A percentile compares a stretch with the other conserved stretches of the same genome.
Conservation (phyloP, 2,329 filamentous ascomycete genomes). For the Diaporthe vexans region DNA sequence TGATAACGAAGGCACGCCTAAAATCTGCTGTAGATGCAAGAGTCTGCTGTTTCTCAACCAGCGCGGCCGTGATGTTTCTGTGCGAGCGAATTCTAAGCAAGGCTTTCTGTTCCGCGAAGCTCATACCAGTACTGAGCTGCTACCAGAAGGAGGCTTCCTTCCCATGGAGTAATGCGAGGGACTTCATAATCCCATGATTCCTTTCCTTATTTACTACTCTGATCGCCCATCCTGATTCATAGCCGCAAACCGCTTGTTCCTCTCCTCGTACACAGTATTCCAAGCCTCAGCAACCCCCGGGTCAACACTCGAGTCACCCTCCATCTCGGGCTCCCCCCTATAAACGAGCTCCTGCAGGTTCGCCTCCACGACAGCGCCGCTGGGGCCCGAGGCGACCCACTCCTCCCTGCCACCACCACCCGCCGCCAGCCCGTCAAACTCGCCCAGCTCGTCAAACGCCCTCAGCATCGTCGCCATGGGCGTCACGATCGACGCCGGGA, state of each 20-base stretch:
- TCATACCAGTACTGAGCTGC: no score
- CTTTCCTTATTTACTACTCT: not conserved
- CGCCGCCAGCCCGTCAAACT: constrained; percentile 29
- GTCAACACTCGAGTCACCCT: not conserved
- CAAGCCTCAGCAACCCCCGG: constrained; percentile 1
- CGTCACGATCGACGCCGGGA: constrained; percentile 8
- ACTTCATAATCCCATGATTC: no score
- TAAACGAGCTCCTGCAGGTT: constrained; percentile 23
- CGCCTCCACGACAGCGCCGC: constrained; percentile 5
- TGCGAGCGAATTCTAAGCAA: no score
- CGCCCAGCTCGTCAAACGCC: constrained; percentile 24
- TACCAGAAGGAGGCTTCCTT: not conserved
- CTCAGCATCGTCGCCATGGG: constrained; percentile 32
- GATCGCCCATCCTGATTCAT: not conserved
- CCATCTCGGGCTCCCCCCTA: constrained; percentile 3
- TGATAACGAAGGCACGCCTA: not conserved
- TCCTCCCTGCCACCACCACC: not conserved
- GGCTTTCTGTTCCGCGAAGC: no score
- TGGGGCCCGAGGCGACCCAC: constrained; percentile 22
- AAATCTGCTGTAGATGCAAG: not conserved
- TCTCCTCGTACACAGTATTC: not conserved
- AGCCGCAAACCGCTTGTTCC: constrained; percentile 22
- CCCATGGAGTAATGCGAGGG: not conserved
- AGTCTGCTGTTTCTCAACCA: no score
- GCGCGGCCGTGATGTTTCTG: no score